Conservation (phyloP, 129 eudicot species). For the Dittrichia graveolens region DNA sequence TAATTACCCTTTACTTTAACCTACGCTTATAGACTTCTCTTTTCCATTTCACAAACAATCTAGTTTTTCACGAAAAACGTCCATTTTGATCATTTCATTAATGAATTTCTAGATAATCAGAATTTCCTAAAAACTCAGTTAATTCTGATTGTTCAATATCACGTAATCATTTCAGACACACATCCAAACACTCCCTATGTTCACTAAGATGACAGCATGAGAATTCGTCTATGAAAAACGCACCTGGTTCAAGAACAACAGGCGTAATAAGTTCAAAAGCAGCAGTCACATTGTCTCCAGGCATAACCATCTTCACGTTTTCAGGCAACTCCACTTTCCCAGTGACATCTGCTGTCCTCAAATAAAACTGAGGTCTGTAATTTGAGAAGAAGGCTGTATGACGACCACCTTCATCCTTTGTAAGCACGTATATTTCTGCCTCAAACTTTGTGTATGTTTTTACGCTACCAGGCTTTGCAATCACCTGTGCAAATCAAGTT, state of each 20-base stretch:
- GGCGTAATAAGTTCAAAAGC: conserved; percentile 84
- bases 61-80: background rate
- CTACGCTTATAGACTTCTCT: no score
- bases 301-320: conserved; percentile 97
- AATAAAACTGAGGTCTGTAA: conserved; percentile 87
- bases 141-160: no score
- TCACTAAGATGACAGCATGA: background rate
- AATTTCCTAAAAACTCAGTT: no score
- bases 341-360: conserved; percentile 94
- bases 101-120: no score
- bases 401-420: conserved; percentile 98
- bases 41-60: background rate
- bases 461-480: conserved; percentile 74
- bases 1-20: no score
- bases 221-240: background rate
- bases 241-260: conserved; percentile 89
- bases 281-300: conserved; percentile 97
- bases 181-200: no score
- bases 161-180: no score
- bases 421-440: conserved; percentile 86
- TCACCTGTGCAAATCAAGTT: conserved; percentile 51
- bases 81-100: no score
- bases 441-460: conserved; percentile 83
- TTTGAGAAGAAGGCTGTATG: conserved; percentile 94
- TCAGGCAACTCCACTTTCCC: conserved; percentile 96